Evolutionary conservation across 2,329 filamentous ascomycete species (phyloP), one percentile per base, ranked within the genome.

Genomic region (Fusarium setosum): DNA sequence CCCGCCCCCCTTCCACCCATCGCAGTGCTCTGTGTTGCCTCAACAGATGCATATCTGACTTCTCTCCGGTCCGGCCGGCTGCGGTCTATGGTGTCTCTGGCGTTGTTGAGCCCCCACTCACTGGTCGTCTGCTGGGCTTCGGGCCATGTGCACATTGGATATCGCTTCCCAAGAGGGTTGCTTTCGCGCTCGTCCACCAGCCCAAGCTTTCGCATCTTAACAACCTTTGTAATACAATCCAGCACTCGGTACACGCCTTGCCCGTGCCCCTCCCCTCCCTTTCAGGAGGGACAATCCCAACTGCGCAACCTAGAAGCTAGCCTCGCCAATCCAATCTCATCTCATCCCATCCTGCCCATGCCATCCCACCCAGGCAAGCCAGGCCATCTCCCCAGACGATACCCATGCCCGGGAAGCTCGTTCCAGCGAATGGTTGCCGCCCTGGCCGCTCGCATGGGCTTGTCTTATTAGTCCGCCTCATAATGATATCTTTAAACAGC

Each of bases 241-340:
- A 41, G 13, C n/a, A 54, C 52, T 56, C 21, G 34, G 17, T 18
- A 55, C 32, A 54, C 56, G 38, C 44, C 34, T 29, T 48, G 15
- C 21, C 42, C 20, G 6, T 29, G 21, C 34, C 37, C 26, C 35
- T 18, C 20, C 29, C 35, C 38, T 32, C 41, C 51, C 18, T 49
- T 47, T 45, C 48, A 32, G 23, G 21, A 38, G 21, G 44, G 55
- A 52, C 59, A 58, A 47, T 51, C 55, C 44, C 48, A 56, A 60
- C 51, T 41, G 49, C 44, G 44, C 29, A 47, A 26, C 26, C 26
- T 29, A 29, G 26, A 38, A 53, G 55, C 62, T 56, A 57, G 52
- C 51, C 59, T 66, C 56, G 55, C 57, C 65, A 70, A 67, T 67
- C 67, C 69, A 68, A 73, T 66, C 62, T 69, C 63, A 67, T 67